A percentile compares a stretch with the other conserved stretches of the same genome.
Evolutionary conservation across 1,139 yeast species (phyloP).

Genomic region (Pichia sp.): DNA sequence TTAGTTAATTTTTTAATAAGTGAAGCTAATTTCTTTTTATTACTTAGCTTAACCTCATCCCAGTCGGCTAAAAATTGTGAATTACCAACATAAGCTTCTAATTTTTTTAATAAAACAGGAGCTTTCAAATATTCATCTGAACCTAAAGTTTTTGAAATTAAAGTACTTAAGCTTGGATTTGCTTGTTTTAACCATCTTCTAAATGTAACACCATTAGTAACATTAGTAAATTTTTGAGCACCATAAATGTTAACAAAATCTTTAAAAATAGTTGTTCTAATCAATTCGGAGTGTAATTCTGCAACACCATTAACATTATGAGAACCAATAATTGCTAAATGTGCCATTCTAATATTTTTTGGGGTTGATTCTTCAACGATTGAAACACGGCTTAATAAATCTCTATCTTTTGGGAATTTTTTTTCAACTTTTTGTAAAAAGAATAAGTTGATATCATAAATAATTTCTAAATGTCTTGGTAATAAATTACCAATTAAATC

Average conservation of each 20-base stretch:
- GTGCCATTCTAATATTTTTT: slow-evolving; percentile 89
- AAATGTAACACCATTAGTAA: slow-evolving; percentile 93
- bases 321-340: slow-evolving; percentile 83
- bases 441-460: slow-evolving; percentile 75
- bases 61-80: slow-evolving; percentile 60
- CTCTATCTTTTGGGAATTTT: slow-evolving; percentile 66
- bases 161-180: slow-evolving; percentile 67
- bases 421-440: slow-evolving; percentile 74
- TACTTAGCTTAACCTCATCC: slow-evolving; percentile 64
- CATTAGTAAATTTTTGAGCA: slow-evolving; percentile 76
- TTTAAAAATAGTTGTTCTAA: slow-evolving; percentile 81
- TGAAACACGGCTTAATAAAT: slow-evolving; percentile 64
- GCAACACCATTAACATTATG: slow-evolving; percentile 96
- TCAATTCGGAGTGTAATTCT: slow-evolving; percentile 86
- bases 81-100: slow-evolving; percentile 66
- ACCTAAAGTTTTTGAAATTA: slow-evolving; percentile 68
- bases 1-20: slow-evolving; percentile 64
- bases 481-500: slow-evolving; percentile 67
- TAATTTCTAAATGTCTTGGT: slow-evolving; percentile 89
- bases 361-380: slow-evolving; percentile 75
- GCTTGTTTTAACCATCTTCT: slow-evolving; percentile 96
- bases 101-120: slow-evolving; percentile 58
- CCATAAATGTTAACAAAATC: slow-evolving; percentile 85
- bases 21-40: slow-evolving; percentile 64
- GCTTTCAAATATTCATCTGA: slow-evolving; percentile 65